Percentiles rank a stretch among this genome's conserved stretches.
Conservation (phyloP, 2,329 filamentous ascomycete genomes). For the Chrysoporthe cubensis region DNA sequence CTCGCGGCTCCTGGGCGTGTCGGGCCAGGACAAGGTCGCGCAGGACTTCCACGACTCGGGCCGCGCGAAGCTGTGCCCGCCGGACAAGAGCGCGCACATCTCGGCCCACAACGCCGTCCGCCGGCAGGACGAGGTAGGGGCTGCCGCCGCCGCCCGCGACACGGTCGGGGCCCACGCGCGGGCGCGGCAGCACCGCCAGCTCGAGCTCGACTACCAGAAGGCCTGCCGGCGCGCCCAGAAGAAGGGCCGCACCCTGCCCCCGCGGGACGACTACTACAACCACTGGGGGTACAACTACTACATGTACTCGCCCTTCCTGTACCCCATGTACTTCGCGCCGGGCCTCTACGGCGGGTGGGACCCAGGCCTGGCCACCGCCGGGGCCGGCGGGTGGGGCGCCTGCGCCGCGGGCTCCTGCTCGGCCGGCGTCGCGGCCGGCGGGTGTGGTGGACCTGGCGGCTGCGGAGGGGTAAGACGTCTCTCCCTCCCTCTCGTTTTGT, state of each 20-base stretch:
- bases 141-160: constrained; percentile 33
- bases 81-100: constrained; percentile 68
- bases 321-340: constrained; percentile 47
- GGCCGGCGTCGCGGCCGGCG: constrained; percentile 47
- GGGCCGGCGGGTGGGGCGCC: constrained; percentile 43
- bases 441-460: constrained; percentile 47
- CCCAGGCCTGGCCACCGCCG: constrained; percentile 42
- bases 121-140: constrained; percentile 15
- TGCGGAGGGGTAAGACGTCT: constrained; percentile 36
- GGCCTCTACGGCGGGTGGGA: constrained; percentile 51
- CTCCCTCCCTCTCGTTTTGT: background rate
- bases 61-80: constrained; percentile 52
- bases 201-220: constrained; percentile 61
- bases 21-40: constrained; percentile 49
- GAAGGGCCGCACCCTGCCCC: constrained; percentile 53
- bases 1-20: constrained; percentile 49
- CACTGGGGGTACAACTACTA: constrained; percentile 60
- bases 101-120: constrained; percentile 72
- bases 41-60: constrained; percentile 55
- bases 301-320: constrained; percentile 53
- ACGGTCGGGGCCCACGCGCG: constrained; percentile 44
- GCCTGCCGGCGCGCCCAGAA: constrained; percentile 54
- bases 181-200: constrained; percentile 37
- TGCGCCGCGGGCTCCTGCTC: constrained; percentile 56
- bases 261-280: constrained; percentile 52